Evolutionary conservation across 345 rosid species (phyloP).

Genomic region (Melastoma malabathricum): DNA sequence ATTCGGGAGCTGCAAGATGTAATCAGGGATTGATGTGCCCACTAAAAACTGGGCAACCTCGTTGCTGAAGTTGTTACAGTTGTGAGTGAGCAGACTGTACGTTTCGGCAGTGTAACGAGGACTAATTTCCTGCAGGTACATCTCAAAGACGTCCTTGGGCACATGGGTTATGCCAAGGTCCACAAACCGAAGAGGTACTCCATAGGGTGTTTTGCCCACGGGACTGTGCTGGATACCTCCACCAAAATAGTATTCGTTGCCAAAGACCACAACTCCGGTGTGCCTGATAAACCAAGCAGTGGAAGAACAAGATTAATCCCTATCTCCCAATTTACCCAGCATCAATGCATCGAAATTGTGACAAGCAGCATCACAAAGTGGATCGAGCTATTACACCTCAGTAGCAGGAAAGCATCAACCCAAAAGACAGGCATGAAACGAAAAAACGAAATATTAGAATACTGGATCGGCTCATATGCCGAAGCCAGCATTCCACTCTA

Average conservation of each 20-base stretch:
- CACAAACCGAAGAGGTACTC: slow-evolving; percentile 48
- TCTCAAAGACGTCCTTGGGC: slow-evolving; percentile 81
- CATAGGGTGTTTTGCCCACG: slow-evolving; percentile 69
- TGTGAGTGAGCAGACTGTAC: slow-evolving; percentile 71
- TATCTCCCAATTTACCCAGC: too few species aligned
- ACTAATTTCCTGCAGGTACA: slow-evolving; percentile 70
- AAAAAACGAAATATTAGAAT: too few species aligned
- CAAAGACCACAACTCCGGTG: slow-evolving; percentile 84
- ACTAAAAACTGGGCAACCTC: slow-evolving; percentile 92
- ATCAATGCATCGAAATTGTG: too few species aligned
- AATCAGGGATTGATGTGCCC: slow-evolving; percentile 65
- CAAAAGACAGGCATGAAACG: too few species aligned
- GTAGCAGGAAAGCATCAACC: too few species aligned
- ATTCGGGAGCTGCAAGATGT: slow-evolving; percentile 74
- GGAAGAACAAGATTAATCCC: too few species aligned
- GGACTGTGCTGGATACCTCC: slow-evolving; percentile 69
- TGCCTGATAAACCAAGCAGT: slow-evolving; percentile 36
- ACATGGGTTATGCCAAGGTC: slow-evolving; percentile 76
- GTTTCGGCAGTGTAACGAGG: slow-evolving; percentile 80
- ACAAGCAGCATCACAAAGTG: too few species aligned
- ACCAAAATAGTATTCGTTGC: slow-evolving; percentile 74
- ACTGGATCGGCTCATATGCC: too few species aligned
- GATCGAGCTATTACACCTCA: too few species aligned
- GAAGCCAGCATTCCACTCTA: too few species aligned
- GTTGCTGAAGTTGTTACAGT: slow-evolving; percentile 87